Evolutionary conservation across 1,139 yeast species (phyloP).

Genomic region (Pneumocystis carinii): DNA sequence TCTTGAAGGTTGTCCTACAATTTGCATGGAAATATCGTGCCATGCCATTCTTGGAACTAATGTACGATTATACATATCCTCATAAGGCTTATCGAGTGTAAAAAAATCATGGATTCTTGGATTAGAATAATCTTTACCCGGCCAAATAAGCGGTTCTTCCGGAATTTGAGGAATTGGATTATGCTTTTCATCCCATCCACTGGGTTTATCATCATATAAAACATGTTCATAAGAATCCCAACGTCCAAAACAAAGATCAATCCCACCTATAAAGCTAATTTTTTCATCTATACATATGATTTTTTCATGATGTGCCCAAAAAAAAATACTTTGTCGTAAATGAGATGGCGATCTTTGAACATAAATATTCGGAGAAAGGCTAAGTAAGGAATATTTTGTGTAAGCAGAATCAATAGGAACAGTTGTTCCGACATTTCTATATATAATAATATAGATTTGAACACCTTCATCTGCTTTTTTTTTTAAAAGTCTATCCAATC

Average conservation of each 20-base stretch:
- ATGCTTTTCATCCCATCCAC: conserved; percentile 25
- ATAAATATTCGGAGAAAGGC: conserved; percentile 72
- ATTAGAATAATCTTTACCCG: conserved; percentile 95
- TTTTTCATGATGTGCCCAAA: conserved; percentile 99
- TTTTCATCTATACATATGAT: conserved; percentile 75
- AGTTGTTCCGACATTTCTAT: conserved; percentile 85
- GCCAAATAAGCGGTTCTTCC: conserved; percentile 47
- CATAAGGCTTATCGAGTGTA: conserved; percentile 71
- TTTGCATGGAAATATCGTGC: conserved; percentile 97
- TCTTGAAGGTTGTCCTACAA: conserved; percentile 89
- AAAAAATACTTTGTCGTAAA: conserved; percentile 76
- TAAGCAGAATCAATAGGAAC: conserved; percentile 88
- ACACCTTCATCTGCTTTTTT: conserved; percentile 91
- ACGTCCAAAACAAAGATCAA: conserved; percentile 89
- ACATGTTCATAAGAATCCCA: conserved; percentile 96
- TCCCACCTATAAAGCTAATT: conserved; percentile 84
- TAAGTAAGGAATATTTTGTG: conserved; percentile 83
- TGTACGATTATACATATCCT: conserved; percentile 78
- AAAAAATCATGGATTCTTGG: conserved; percentile 83
- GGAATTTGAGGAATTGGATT: background rate
- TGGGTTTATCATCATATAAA: conserved; percentile 51
- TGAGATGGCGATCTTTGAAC: conserved; percentile 93
- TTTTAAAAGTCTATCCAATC: conserved; percentile 75
- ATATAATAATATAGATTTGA: conserved; percentile 81
- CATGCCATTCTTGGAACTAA: conserved; percentile 92